Conservation (phyloP, 768 basidiomycete genomes). For the Dictyophora rubrovolvata region DNA sequence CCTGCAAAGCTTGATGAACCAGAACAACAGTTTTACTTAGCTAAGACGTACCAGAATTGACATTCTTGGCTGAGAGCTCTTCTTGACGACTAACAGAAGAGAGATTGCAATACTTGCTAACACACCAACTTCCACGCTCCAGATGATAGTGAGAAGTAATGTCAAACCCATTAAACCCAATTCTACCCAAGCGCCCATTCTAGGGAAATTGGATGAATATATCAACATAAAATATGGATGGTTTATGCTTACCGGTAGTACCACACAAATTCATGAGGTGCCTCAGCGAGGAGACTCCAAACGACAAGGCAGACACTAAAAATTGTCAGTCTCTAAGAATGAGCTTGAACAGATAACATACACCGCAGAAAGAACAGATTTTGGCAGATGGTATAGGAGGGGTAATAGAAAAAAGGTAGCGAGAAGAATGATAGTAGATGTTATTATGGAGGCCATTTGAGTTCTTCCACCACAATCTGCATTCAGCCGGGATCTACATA, state of each 20-base stretch:
- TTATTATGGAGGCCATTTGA: slow-evolving; percentile 80
- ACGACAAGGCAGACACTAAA: slow-evolving; percentile 75
- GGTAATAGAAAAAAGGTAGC: slow-evolving; percentile 88
- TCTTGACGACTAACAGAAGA: slow-evolving; percentile 78
- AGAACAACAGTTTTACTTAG: background rate
- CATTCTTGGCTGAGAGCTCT: slow-evolving; percentile 84
- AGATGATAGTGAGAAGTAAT: slow-evolving; percentile 77
- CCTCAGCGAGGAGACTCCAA: slow-evolving; percentile 72
- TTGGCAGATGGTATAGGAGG: slow-evolving; percentile 77
- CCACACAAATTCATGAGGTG: slow-evolving; percentile 77
- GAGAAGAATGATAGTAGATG: slow-evolving; percentile 62
- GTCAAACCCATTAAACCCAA: slow-evolving; percentile 79
- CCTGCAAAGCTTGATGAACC: slow-evolving; percentile 32
- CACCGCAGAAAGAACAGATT: slow-evolving; percentile 84
- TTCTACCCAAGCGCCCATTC: slow-evolving; percentile 92
- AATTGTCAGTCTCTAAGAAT: background rate
- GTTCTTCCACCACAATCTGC: slow-evolving; percentile 82
- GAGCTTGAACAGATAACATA: slow-evolving; percentile 27
- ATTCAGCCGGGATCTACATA: slow-evolving; percentile 65
- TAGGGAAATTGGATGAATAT: slow-evolving; percentile 18
- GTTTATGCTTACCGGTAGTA: slow-evolving; percentile 58
- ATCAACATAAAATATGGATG: slow-evolving; percentile 1
- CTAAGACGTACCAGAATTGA: slow-evolving; percentile 61
- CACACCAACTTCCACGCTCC: slow-evolving; percentile 89
- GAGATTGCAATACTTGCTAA: slow-evolving; percentile 83